A percentile compares a stretch with the other conserved stretches of the same genome.
These are phyloP conservation scores for Neofusicoccum umdonicola DNA, from an alignment of 2,329 filamentous ascomycete species.

Conservation along the genomic window DNA sequence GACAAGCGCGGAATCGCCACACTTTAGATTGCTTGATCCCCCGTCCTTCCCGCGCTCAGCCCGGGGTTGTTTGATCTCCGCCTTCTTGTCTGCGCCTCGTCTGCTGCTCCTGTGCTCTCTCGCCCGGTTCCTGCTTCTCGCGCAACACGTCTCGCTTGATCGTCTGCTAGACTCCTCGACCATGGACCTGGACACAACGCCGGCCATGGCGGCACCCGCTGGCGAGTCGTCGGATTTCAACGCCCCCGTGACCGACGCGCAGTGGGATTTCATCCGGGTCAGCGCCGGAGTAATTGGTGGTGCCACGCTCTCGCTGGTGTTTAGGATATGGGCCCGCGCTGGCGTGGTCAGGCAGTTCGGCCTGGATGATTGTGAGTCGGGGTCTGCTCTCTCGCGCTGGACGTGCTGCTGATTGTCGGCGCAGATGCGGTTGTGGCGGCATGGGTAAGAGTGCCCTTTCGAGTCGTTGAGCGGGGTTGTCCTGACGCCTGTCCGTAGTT, in stretches of 20 bases:
- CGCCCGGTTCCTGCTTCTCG: neutral
- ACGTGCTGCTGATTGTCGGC: neutral
- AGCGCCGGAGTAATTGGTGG: neutral
- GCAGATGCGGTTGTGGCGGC: slow-evolving; percentile 4
- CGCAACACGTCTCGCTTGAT: neutral
- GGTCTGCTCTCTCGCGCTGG: neutral
- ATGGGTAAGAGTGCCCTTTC: neutral
- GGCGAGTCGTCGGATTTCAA: slow-evolving; percentile 1
- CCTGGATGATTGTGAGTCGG: neutral
- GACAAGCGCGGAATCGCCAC: neutral
- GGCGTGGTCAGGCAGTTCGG: neutral
- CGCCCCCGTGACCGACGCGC: neutral
- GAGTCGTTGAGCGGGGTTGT: too few relatives aligned
- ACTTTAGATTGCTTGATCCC: neutral
- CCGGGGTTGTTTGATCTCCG: neutral
- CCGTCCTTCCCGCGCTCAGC: neutral
- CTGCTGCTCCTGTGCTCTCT: neutral
- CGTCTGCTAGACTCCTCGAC: too few relatives aligned
- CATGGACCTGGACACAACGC: neutral
- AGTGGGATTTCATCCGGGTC: neutral
- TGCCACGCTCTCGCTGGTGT: neutral
- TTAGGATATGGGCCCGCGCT: neutral
- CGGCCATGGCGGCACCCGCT: neutral
- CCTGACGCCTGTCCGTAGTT: neutral
- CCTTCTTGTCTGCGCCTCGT: neutral